phyloP scores from a whole-genome alignment of 2,329 filamentous ascomycete genomes.

The Calonectria pseudoreteaudii region DNA sequence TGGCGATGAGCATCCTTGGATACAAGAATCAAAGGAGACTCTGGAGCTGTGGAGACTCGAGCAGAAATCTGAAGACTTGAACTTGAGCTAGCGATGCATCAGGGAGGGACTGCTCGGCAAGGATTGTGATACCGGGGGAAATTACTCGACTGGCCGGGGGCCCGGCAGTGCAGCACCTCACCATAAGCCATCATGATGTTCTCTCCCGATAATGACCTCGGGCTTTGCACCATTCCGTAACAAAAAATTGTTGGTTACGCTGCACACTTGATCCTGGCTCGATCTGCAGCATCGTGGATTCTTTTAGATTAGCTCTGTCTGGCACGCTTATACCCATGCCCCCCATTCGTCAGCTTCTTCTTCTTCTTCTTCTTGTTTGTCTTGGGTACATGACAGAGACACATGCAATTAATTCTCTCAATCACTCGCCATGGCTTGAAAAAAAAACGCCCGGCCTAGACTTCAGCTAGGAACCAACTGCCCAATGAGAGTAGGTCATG shows the following conservation, averaged over 20 bases:
- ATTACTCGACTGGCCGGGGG: neutral
- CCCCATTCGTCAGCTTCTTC: neutral
- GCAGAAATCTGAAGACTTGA: neutral
- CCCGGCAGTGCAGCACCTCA: neutral
- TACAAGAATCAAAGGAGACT: too few relatives aligned
- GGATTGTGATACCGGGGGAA: neutral
- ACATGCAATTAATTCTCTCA: neutral
- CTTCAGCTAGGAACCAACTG: neutral
- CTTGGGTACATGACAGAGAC: neutral
- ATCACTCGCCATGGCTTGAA: neutral
- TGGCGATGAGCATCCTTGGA: neutral
- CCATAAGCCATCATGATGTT: neutral
- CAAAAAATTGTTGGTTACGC: neutral
- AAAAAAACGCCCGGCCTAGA: neutral
- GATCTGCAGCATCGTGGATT: neutral
- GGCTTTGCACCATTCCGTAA: neutral
- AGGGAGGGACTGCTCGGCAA: neutral
- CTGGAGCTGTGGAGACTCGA: neutral
- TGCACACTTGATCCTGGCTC: neutral
- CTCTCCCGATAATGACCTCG: neutral
- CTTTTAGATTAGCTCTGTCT: neutral
- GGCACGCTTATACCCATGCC: neutral
- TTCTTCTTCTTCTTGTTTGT: too few relatives aligned
- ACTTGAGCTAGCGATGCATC: neutral
- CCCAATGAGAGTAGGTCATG: neutral